Evolutionary conservation across 1,284 basidiomycete species (phyloP), one percentile per base, ranked within the genome.

Genomic region (Leccinum holopus): DNA sequence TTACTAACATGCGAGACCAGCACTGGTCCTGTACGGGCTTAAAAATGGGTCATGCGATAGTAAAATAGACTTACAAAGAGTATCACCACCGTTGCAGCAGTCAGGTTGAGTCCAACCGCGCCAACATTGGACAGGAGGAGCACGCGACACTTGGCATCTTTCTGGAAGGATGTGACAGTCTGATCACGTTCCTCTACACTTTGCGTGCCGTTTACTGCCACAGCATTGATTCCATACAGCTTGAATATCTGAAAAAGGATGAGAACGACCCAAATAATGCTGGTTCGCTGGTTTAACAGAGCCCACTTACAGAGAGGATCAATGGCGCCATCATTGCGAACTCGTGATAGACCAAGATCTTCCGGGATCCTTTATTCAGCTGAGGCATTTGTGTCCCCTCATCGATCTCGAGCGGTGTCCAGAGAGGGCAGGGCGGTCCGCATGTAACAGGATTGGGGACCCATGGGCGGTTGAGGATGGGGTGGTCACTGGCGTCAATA

Each of bases 281-380:
- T 28, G 25, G 25, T 28, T 4, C 25, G 25, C 25, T 28, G 25
- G 25, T 28, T 28, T 2, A 28, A 28, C 5, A 28, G 25, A 28
- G 25, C 25, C 25, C 25, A 28, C 25, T 28, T 28, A 11, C 63
- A 7, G 58, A 64, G 55, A 63, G 62, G 2, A 64, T 64, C 30
- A 64, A 7, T 2, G 55, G 62, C 1, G 62, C 58, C 62, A 64
- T 64, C 58, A 64, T 64, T 14, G 62, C 49, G 37, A 64, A 64
- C 9, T 64, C 44, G 3, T 64, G 63, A 52, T 64, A 64, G 0
- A 64, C 25, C 18, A 64, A 12, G 3, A 64, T 57, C 51, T 63
- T 64, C 5, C 58, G 16, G 11, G 41, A 49, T 21, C 61, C 58
- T 3, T 1, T 28, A 4, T 47, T 7, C 2, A 49, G 9, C 30